phyloP scores from a whole-genome alignment of 2,329 filamentous ascomycete species.

The Mycocentrospora acerina region DNA sequence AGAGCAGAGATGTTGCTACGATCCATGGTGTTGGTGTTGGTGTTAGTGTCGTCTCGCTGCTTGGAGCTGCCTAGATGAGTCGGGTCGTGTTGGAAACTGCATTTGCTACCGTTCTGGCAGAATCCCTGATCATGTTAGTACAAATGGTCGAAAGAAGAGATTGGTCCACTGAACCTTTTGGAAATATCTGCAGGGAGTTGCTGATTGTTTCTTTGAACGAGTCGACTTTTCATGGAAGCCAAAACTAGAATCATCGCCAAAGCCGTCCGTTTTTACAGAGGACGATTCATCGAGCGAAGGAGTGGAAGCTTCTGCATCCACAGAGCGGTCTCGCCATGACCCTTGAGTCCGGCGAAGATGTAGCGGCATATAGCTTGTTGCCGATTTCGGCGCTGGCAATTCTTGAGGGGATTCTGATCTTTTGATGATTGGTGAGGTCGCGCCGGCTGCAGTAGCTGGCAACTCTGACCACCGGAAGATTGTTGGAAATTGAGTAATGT shows the following conservation, averaged over 20 bases:
- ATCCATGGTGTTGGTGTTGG: not conserved
- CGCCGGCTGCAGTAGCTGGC: slow-evolving; percentile 2
- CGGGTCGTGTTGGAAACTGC: slow-evolving; percentile 20
- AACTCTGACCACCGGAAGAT: slow-evolving; percentile 51
- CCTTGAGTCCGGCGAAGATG: slow-evolving; percentile 3
- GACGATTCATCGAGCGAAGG: slow-evolving; percentile 3
- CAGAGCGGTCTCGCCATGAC: slow-evolving; percentile 8
- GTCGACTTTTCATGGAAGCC: slow-evolving; percentile 5
- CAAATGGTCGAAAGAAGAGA: too few species aligned
- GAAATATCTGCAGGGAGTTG: slow-evolving; percentile 22
- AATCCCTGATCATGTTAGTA: slow-evolving; percentile 17
- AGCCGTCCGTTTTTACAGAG: slow-evolving; percentile 5
- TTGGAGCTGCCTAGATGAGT: not conserved
- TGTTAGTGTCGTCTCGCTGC: not conserved
- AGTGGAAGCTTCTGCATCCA: slow-evolving; percentile 5
- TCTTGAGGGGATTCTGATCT: not conserved
- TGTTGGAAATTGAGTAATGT: slow-evolving; percentile 53
- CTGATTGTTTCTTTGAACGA: not conserved
- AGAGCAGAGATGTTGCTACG: slow-evolving; percentile 16
- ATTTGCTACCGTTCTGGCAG: slow-evolving; percentile 26
- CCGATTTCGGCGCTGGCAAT: slow-evolving; percentile 5
- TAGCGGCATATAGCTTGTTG: too few species aligned
- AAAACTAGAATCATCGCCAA: slow-evolving; percentile 5
- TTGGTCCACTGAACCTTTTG: slow-evolving; percentile 17
- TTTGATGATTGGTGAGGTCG: slow-evolving; percentile 6